phyloP scores from a whole-genome alignment of 2,329 filamentous ascomycete genomes.

The Mariannaea elegans region DNA sequence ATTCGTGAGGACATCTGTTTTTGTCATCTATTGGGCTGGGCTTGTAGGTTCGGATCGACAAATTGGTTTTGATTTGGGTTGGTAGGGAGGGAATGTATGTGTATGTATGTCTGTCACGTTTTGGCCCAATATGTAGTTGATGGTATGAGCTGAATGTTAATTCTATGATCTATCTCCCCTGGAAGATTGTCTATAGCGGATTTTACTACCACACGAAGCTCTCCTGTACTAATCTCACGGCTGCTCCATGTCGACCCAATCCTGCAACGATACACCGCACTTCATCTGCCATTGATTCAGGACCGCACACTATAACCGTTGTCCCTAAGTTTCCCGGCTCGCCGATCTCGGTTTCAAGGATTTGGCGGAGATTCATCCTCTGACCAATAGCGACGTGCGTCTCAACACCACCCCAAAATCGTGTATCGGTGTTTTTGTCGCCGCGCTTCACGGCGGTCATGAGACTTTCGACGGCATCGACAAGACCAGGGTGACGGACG shows the following conservation, averaged over 20 bases:
- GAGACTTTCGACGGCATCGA: slow-evolving; percentile 1
- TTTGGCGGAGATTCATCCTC: not conserved
- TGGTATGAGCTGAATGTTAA: not conserved
- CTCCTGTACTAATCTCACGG: slow-evolving; percentile 3
- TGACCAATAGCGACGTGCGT: not conserved
- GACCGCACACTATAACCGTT: not conserved
- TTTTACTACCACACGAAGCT: not conserved
- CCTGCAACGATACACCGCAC: slow-evolving; percentile 2
- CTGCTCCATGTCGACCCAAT: not conserved
- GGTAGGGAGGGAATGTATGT: not conserved
- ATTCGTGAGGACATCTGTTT: too few species aligned
- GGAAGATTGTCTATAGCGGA: too few species aligned
- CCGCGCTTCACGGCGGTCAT: not conserved
- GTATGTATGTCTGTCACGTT: not conserved
- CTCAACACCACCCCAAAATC: slow-evolving; percentile 2
- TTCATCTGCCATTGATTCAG: not conserved
- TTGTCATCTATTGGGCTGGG: not conserved
- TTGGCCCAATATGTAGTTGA: not conserved
- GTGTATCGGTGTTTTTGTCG: not conserved
- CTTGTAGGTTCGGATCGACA: not conserved
- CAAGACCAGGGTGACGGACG: not conserved
- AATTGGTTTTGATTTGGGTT: not conserved
- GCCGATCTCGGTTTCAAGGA: not conserved
- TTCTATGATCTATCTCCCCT: too few species aligned
- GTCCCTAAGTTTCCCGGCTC: not conserved